Evolutionary conservation across 2,329 filamentous ascomycete species (phyloP), one percentile per base, ranked within the genome.

Genomic region (Colletotrichum melonis): DNA sequence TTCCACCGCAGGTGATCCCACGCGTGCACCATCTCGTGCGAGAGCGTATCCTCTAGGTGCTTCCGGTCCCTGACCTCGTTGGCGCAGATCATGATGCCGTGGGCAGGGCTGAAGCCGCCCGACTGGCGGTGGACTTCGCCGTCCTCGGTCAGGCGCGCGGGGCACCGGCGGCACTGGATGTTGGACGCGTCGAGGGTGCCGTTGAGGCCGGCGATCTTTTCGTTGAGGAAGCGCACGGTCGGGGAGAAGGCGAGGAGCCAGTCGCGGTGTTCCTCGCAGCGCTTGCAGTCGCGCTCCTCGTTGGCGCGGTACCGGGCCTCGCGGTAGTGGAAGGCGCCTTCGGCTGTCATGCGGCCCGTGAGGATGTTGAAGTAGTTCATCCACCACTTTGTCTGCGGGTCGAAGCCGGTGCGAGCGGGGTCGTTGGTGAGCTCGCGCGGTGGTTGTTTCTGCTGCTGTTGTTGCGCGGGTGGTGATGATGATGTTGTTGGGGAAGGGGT

Each of bases 1-100:
- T 98, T 97, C 87, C 95, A 99, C 75, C 96, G 87, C 77, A 98
- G 80, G 81, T 97, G 93, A 81, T 99, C 97, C 88, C 95, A 98
- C 1, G 95, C 95, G 82, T 99, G 97, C 66, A 99, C 93, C 95
- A 99, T 97, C 86, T 99, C 97, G 83, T 99, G 97, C 32, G 95
- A 92, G 79, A 99, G 86, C 12, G 95, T 98, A 82, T 99, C 97
- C 85, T 99, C 97, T 77, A 98, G 83, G 81, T 98, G 95, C 38
- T 92, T 92, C 70, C 91, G 87, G 80, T 95, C 92, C 72, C 92
- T 88, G 80, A 98, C 90, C 84, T 97, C 92, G 83, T 99, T 99
- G 64, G 97, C 95, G 84, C 97, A 99, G 26, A 99, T 88, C 79
- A 97, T 81, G 75, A 99, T 98, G 49, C 97, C 97, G 81, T 95